These are phyloP conservation scores for Fusarium brevicatenulatum DNA, from an alignment of 2,329 filamentous ascomycete species.

Conservation along the genomic window DNA sequence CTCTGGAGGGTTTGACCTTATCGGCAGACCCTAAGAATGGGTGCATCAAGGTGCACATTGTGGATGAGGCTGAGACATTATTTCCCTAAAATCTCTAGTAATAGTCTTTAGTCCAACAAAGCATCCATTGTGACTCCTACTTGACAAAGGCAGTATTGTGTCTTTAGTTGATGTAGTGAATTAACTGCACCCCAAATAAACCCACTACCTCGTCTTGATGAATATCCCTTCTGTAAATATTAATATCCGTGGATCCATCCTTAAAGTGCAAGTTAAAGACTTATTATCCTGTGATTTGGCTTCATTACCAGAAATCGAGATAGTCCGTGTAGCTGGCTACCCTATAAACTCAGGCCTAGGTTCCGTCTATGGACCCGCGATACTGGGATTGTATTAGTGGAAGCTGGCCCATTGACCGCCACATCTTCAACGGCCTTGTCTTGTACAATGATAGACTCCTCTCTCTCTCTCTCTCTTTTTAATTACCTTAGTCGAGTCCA, in stretches of 20 bases:
- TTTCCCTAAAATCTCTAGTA: constrained; percentile 29
- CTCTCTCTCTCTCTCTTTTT: too few relatives aligned
- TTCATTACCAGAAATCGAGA: not conserved
- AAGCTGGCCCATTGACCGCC: not conserved
- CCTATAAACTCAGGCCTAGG: not conserved
- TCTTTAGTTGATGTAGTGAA: not conserved
- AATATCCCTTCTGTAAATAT: not conserved
- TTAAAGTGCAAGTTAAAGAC: not conserved
- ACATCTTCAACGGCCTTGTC: not conserved
- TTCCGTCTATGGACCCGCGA: not conserved
- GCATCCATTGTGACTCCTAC: not conserved
- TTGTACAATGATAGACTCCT: not conserved
- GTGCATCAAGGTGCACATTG: constrained; percentile 51
- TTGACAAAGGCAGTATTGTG: not conserved
- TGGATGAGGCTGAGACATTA: constrained; percentile 44
- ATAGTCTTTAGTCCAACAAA: not conserved
- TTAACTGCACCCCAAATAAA: not conserved
- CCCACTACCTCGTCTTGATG: not conserved
- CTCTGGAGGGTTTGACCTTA: constrained; percentile 59
- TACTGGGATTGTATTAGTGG: constrained; percentile 1
- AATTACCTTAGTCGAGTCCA: not conserved
- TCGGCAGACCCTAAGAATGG: constrained; percentile 49
- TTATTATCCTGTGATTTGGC: not conserved
- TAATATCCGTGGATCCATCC: too few relatives aligned
- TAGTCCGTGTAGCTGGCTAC: not conserved